These are phyloP conservation scores for Chlorella vulgaris DNA, from an alignment of 139 green algal genomes.

Conservation along the genomic window DNA sequence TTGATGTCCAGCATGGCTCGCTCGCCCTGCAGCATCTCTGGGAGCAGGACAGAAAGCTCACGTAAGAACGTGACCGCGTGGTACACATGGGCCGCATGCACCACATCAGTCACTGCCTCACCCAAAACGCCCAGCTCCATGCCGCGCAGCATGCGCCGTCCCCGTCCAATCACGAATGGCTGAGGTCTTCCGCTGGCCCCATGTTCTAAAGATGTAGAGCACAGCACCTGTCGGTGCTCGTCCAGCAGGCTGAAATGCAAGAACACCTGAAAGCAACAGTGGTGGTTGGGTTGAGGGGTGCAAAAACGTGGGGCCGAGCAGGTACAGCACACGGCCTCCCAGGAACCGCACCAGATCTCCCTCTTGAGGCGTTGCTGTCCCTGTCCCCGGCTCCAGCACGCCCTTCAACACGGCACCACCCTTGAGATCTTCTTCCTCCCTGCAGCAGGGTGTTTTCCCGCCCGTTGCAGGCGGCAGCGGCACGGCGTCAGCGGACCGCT, in stretches of 20 bases:
- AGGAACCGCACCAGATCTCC: slow-evolving; percentile 33
- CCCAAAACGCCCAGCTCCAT: slow-evolving; percentile 79
- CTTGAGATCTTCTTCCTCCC: slow-evolving; percentile 41
- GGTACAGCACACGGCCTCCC: no score
- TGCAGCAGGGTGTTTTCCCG: background rate
- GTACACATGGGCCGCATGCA: no score
- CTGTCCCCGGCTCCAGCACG: slow-evolving; percentile 26
- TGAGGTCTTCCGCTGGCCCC: slow-evolving; percentile 67
- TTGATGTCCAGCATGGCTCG: slow-evolving; percentile 62
- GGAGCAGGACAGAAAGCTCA: background rate
- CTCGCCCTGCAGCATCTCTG: slow-evolving; percentile 63
- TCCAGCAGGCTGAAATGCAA: slow-evolving; percentile 38
- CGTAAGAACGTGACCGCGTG: no score
- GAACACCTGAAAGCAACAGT: slow-evolving; percentile 23
- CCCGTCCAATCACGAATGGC: slow-evolving; percentile 70
- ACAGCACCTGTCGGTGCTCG: slow-evolving; percentile 50
- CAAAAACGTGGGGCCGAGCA: no score
- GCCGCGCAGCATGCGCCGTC: slow-evolving; percentile 58
- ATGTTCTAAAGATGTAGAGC: slow-evolving; percentile 59
- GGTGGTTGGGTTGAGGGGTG: no score
- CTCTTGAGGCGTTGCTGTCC: slow-evolving; percentile 11
- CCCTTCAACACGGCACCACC: slow-evolving; percentile 40
- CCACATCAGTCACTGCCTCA: slow-evolving; percentile 20
- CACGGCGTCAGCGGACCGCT: background rate
- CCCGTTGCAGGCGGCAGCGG: background rate